phyloP scores from a whole-genome alignment of 805 yeast genomes.

The Yarrowia keelungensis region DNA sequence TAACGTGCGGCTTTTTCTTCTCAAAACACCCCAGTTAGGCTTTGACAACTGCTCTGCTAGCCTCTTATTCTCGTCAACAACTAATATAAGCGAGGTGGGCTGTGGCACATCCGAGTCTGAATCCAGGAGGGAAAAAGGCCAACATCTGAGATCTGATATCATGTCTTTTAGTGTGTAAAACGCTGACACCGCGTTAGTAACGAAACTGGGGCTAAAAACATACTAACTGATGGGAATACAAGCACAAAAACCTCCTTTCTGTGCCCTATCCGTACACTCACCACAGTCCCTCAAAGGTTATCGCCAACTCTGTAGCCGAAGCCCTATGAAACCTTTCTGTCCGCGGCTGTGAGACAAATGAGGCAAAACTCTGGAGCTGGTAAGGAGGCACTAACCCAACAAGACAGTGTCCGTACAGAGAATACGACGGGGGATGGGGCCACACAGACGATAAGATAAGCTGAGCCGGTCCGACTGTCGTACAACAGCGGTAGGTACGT shows the following conservation, averaged over 20 bases:
- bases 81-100: constrained; percentile 28
- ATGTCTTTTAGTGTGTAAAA: too few species aligned
- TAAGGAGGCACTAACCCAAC: too few species aligned
- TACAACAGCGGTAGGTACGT: too few species aligned
- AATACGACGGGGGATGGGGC: too few species aligned
- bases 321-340: constrained; percentile 16
- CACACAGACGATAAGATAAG: too few species aligned
- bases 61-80: not conserved
- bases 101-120: not conserved
- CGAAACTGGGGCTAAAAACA: not conserved
- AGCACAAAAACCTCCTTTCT: too few species aligned
- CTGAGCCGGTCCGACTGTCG: too few species aligned
- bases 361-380: not conserved
- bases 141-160: too few species aligned
- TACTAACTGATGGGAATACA: not conserved
- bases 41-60: not conserved
- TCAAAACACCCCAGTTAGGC: constrained; percentile 9
- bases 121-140: too few species aligned
- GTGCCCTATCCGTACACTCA: too few species aligned
- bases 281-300: not conserved
- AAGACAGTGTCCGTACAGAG: too few species aligned
- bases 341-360: constrained; percentile 13
- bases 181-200: too few species aligned
- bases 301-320: constrained; percentile 18
- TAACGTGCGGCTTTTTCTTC: constrained; percentile 7